Conservation (phyloP, 164 flowering plant species). For the Saururus chinensis region DNA sequence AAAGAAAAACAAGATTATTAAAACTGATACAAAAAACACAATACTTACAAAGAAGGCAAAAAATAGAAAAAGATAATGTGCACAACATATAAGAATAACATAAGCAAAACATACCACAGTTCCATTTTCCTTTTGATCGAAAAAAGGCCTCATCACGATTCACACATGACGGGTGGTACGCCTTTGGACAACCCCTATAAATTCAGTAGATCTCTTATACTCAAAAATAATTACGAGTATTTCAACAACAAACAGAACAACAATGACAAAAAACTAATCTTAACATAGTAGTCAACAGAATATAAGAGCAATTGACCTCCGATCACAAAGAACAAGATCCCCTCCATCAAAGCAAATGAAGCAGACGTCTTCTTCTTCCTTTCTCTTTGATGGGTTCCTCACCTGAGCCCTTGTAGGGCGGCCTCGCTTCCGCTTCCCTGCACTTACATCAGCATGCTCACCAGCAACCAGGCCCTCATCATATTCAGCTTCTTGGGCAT, state of each 20-base stretch:
- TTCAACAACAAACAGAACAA: background rate
- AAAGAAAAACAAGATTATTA: no score
- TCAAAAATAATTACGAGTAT: background rate
- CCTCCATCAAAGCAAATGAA: slow-evolving; percentile 97
- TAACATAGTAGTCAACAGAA: background rate
- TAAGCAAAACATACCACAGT: slow-evolving; percentile 56
- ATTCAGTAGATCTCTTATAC: background rate
- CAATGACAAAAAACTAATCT: background rate
- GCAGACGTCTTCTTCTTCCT: slow-evolving; percentile 80
- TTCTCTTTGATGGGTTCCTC: slow-evolving; percentile 17
- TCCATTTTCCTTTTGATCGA: slow-evolving; percentile 82
- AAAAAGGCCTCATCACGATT: slow-evolving; percentile 88
- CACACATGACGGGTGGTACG: slow-evolving; percentile 86
- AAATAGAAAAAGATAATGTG: background rate
- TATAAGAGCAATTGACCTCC: slow-evolving; percentile 40
- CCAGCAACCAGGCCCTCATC: background rate
- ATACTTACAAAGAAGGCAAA: background rate
- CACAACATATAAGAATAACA: background rate
- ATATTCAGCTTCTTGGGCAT: background rate
- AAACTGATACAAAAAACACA: background rate
- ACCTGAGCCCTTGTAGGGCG: slow-evolving; percentile 35
- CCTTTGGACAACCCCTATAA: slow-evolving; percentile 89
- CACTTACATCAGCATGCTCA: background rate
- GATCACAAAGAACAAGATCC: slow-evolving; percentile 87
- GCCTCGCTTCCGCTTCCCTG: slow-evolving; percentile 56